A percentile compares a stretch with the other conserved stretches of the same genome.
phyloP scores from a whole-genome alignment of 805 yeast genomes.

The Lachancea thermotolerans region DNA sequence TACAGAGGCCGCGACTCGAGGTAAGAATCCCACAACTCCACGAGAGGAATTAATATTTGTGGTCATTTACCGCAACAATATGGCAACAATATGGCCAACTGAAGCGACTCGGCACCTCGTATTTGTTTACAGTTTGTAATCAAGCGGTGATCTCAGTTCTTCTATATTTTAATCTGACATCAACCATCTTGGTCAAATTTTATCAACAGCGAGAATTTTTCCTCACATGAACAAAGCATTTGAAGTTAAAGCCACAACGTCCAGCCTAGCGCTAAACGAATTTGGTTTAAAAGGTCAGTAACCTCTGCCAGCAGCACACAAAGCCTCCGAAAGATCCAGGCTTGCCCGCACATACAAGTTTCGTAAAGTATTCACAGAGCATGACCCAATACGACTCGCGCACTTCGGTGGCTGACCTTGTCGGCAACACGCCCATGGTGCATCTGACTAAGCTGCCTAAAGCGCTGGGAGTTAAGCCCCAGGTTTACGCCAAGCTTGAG shows the following conservation, averaged over 20 bases:
- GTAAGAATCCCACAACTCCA: too few relatives aligned
- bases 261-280: background rate
- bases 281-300: background rate
- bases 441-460: conserved; percentile 71
- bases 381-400: conserved; percentile 8
- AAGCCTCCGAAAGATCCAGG: background rate
- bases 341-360: background rate
- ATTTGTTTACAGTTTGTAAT: too few relatives aligned
- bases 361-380: background rate
- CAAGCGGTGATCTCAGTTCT: too few relatives aligned
- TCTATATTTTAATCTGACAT: background rate
- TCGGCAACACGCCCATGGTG: conserved; percentile 81
- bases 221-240: background rate
- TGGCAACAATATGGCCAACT: too few relatives aligned
- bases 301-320: too few relatives aligned
- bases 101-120: too few relatives aligned
- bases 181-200: background rate
- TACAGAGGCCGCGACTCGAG: too few relatives aligned
- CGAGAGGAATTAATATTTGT: too few relatives aligned
- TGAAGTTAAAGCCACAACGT: background rate
- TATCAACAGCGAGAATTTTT: background rate
- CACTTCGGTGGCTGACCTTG: conserved; percentile 52
- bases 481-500: conserved; percentile 67
- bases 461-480: conserved; percentile 66
- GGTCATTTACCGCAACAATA: too few relatives aligned